Conservation (phyloP, 176 grass and related monocot genomes). For the Carex kokanica region DNA sequence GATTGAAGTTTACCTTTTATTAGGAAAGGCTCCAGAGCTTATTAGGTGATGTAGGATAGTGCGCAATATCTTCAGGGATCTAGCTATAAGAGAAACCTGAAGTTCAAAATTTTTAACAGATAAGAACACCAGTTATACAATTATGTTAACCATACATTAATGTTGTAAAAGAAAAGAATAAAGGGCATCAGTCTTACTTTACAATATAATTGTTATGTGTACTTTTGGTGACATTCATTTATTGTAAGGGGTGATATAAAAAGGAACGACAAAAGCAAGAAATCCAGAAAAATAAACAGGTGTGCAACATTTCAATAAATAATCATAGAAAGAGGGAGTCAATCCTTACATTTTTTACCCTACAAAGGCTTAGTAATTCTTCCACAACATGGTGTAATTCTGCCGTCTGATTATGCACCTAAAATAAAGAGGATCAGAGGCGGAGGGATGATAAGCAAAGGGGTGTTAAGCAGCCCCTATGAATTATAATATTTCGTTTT, state of each 20-base stretch:
- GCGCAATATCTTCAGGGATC: constrained; percentile 58
- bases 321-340: not conserved
- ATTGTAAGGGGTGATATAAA: not conserved
- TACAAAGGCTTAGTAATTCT: constrained; percentile 64
- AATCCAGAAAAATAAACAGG: constrained; percentile 7
- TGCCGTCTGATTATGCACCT: constrained; percentile 54
- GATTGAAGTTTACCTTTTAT: constrained; percentile 48
- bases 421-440: not conserved
- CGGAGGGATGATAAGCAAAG: no score
- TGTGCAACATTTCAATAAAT: not conserved
- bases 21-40: constrained; percentile 37
- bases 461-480: no score
- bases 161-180: not conserved
- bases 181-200: not conserved
- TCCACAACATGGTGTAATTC: constrained; percentile 54
- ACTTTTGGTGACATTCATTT: not conserved
- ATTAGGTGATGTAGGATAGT: constrained; percentile 56
- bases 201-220: not conserved
- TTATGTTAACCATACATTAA: not conserved
- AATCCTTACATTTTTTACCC: constrained; percentile 63
- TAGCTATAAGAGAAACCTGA: constrained; percentile 62
- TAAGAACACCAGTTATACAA: constrained; percentile 4
- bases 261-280: constrained; percentile 12
- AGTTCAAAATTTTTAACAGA: constrained; percentile 15
- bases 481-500: no score